phyloP scores from a whole-genome alignment of 192 early-diverging fungal species.

The Coemansia sp. region DNA sequence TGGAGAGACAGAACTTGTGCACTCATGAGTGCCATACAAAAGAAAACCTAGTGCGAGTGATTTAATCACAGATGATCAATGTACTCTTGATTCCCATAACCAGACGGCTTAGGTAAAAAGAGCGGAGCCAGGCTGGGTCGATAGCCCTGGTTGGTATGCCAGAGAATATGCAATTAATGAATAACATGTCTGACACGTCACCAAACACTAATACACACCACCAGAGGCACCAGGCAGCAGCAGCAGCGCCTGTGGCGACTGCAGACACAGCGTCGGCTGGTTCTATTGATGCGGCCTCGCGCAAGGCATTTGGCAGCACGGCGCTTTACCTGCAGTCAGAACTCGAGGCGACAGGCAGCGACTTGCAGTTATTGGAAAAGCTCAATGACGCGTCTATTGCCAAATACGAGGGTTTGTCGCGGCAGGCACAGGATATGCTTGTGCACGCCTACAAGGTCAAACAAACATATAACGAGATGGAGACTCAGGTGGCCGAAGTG shows the following conservation, averaged over 20 bases:
- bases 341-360: slow-evolving; percentile 41
- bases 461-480: slow-evolving; percentile 54
- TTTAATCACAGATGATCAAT: not conserved
- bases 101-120: not conserved
- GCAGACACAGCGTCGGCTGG: not conserved
- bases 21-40: not conserved
- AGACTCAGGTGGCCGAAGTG: slow-evolving; percentile 40
- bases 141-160: not conserved
- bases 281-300: slow-evolving; percentile 28
- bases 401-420: slow-evolving; percentile 52
- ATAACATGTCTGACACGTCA: not conserved
- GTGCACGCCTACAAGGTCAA: slow-evolving; percentile 54
- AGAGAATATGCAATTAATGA: not conserved
- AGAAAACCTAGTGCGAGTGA: not conserved
- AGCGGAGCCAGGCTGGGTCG: not conserved
- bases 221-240: not conserved
- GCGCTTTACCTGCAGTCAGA: slow-evolving; percentile 50
- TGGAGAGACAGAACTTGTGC: not conserved
- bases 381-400: slow-evolving; percentile 51
- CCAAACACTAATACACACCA: not conserved
- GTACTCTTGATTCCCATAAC: not conserved
- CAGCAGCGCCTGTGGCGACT: not conserved
- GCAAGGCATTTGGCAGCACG: slow-evolving; percentile 42
- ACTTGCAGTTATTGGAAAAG: slow-evolving; percentile 40
- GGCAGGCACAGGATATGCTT: slow-evolving; percentile 56